A percentile compares a stretch with the other conserved stretches of the same genome.
These are phyloP conservation scores for Tubosaeta sp. DNA, from an alignment of 768 basidiomycete genomes.

Conservation along the genomic window DNA sequence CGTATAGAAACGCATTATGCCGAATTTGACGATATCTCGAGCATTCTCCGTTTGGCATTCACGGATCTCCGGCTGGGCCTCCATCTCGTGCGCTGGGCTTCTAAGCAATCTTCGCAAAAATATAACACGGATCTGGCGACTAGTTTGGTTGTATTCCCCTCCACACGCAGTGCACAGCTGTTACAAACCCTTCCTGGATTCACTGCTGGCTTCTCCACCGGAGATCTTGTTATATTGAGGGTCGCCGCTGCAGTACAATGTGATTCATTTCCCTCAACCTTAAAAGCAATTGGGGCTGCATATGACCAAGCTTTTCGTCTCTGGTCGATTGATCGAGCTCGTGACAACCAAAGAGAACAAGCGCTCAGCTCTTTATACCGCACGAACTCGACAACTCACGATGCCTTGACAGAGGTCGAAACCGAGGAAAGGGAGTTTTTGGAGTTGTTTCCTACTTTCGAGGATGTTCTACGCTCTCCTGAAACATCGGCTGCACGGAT, in stretches of 20 bases:
- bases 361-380: conserved; percentile 77
- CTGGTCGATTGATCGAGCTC: conserved; percentile 79
- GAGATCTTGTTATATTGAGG: conserved; percentile 36
- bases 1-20: conserved; percentile 65
- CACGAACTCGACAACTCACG: conserved; percentile 48
- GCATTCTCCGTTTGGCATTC: conserved; percentile 63
- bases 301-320: conserved; percentile 74
- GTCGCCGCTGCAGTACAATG: conserved; percentile 39
- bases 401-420: conserved; percentile 62
- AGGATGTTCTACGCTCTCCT: conserved; percentile 44
- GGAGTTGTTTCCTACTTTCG: conserved; percentile 81
- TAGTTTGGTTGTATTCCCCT: conserved; percentile 52
- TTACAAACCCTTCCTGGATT: conserved; percentile 27
- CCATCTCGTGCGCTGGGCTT: conserved; percentile 41
- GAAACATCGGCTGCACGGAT: not conserved
- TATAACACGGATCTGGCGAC: conserved; percentile 23
- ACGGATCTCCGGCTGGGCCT: conserved; percentile 70
- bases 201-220: conserved; percentile 15
- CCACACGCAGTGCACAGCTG: conserved; percentile 38
- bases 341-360: conserved; percentile 57
- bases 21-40: conserved; percentile 66
- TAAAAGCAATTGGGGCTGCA: conserved; percentile 36
- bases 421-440: conserved; percentile 81
- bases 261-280: conserved; percentile 6
- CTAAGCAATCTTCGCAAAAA: conserved; percentile 16